Percentiles rank a stretch among this genome's conserved stretches.
Conservation (phyloP, 306 rosid species). For the Purshia tridentata region DNA sequence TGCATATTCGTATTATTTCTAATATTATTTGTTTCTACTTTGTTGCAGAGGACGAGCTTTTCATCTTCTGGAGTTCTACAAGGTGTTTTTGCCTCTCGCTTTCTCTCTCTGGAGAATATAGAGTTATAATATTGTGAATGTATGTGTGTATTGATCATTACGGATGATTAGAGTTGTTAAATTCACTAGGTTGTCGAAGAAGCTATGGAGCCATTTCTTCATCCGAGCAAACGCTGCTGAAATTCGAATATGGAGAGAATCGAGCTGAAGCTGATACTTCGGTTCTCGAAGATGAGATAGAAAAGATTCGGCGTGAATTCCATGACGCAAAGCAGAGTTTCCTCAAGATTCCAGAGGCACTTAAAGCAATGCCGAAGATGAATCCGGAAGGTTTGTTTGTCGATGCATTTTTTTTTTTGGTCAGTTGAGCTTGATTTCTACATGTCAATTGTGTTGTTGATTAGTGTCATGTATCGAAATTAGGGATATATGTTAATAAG, state of each 20-base stretch:
- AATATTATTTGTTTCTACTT: constrained; percentile 1
- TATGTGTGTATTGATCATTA: neutral
- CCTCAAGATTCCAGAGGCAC: constrained; percentile 57
- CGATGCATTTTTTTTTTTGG: constrained; percentile 10
- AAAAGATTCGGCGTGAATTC: constrained; percentile 55
- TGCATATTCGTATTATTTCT: neutral
- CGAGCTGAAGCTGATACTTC: constrained; percentile 19
- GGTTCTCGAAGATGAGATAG: constrained; percentile 44
- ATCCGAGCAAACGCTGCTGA: constrained; percentile 24
- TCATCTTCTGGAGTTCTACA: constrained; percentile 30
- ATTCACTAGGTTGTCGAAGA: constrained; percentile 35
- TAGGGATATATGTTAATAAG: constrained; percentile 89
- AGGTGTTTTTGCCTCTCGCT: constrained; percentile 35
- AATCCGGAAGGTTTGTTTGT: constrained; percentile 74
- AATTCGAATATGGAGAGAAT: constrained; percentile 15
- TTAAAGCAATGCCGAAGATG: constrained; percentile 66
- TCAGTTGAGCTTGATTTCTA: neutral
- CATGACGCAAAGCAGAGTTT: constrained; percentile 64
- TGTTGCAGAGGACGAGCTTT: constrained; percentile 37
- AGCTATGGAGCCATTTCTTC: constrained; percentile 39
- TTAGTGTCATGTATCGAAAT: constrained; percentile 11
- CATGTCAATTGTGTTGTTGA: constrained; percentile 18
- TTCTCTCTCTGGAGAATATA: neutral
- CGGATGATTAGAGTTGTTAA: neutral
- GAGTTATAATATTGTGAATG: neutral